phyloP scores from a whole-genome alignment of 2,329 filamentous ascomycete genomes.

The Alternaria tenuissima region DNA sequence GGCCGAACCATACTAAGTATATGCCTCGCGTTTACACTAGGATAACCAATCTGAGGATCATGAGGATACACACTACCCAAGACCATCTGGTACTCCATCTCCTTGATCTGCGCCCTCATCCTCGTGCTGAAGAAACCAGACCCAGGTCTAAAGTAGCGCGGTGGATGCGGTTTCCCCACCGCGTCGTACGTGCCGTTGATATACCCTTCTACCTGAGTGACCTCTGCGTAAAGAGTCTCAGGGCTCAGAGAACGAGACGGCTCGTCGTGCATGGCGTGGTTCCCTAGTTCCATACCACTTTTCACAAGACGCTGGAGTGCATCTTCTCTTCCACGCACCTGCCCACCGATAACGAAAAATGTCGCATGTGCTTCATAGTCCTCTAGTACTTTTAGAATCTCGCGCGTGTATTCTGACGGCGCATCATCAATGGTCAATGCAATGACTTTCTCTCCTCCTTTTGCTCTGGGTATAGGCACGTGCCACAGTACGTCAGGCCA shows the following conservation, averaged over 20 bases:
- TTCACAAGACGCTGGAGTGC: slow-evolving; percentile 62
- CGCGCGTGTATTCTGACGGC: slow-evolving; percentile 74
- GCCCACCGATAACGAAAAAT: slow-evolving; percentile 87
- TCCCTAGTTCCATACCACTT: slow-evolving; percentile 71
- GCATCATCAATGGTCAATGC: slow-evolving; percentile 89
- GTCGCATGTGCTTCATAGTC: slow-evolving; percentile 75
- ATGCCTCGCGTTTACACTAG: slow-evolving; percentile 76
- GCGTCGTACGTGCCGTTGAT: slow-evolving; percentile 65
- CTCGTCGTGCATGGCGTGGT: slow-evolving; percentile 91
- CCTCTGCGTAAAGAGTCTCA: slow-evolving; percentile 68
- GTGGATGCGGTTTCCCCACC: slow-evolving; percentile 53
- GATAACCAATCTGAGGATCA: slow-evolving; percentile 81
- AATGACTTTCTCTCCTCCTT: slow-evolving; percentile 66
- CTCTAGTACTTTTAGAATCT: slow-evolving; percentile 74
- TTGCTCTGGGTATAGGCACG: slow-evolving; percentile 56
- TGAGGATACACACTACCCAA: slow-evolving; percentile 88
- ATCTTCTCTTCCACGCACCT: slow-evolving; percentile 65
- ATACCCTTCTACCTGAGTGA: slow-evolving; percentile 68
- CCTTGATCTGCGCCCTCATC: slow-evolving; percentile 69
- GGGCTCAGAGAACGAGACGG: slow-evolving; percentile 70
- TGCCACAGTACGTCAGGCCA: slow-evolving; percentile 86
- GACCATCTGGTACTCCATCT: slow-evolving; percentile 75
- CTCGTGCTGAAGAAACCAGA: slow-evolving; percentile 80
- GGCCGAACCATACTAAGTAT: slow-evolving; percentile 80
- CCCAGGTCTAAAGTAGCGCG: slow-evolving; percentile 81